phyloP scores from a whole-genome alignment of 2,329 filamentous ascomycete genomes.

The Nectriaceae sp. region DNA sequence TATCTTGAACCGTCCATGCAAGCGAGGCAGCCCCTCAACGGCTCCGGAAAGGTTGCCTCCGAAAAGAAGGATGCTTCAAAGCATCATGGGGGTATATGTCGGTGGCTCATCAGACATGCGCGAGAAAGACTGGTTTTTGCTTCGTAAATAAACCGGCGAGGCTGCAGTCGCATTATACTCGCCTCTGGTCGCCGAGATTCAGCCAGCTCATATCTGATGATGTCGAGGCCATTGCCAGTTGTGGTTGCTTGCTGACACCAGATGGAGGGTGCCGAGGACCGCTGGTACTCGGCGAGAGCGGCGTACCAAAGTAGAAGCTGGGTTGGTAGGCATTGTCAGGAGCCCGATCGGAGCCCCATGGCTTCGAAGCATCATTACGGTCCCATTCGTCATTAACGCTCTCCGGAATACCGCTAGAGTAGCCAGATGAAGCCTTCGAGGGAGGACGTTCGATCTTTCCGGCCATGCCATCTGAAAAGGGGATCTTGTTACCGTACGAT shows the following conservation, averaged over 20 bases:
- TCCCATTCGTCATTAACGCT: constrained; percentile 62
- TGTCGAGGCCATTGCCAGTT: constrained; percentile 50
- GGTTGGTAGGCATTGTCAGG: constrained; percentile 55
- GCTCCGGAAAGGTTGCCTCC: constrained; percentile 3
- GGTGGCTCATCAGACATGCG: constrained; percentile 15
- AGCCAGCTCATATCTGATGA: constrained; percentile 79
- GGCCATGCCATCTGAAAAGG: constrained; percentile 58
- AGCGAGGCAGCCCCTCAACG: constrained; percentile 4
- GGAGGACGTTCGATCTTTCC: constrained; percentile 61
- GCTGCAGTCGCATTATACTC: constrained; percentile 22
- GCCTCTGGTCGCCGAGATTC: constrained; percentile 60
- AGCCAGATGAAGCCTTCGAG: constrained; percentile 55
- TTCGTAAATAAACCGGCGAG: constrained; percentile 20
- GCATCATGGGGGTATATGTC: constrained; percentile 21
- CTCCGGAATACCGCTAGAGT: constrained; percentile 66
- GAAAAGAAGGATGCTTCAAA: constrained; percentile 9
- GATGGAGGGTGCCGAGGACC: constrained; percentile 33
- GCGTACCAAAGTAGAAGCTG: constrained; percentile 44
- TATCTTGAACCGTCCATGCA: constrained; percentile 6
- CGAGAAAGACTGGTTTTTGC: constrained; percentile 11
- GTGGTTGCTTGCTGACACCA: constrained; percentile 50
- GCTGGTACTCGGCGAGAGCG: constrained; percentile 39
- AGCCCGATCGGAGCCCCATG: constrained; percentile 53
- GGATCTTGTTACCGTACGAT: constrained; percentile 54
- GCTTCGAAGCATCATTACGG: constrained; percentile 43